Evolutionary conservation across 192 early-diverging fungal genomes (phyloP), one percentile per base, ranked within the genome.

Genomic region (Coemansia sp.): DNA sequence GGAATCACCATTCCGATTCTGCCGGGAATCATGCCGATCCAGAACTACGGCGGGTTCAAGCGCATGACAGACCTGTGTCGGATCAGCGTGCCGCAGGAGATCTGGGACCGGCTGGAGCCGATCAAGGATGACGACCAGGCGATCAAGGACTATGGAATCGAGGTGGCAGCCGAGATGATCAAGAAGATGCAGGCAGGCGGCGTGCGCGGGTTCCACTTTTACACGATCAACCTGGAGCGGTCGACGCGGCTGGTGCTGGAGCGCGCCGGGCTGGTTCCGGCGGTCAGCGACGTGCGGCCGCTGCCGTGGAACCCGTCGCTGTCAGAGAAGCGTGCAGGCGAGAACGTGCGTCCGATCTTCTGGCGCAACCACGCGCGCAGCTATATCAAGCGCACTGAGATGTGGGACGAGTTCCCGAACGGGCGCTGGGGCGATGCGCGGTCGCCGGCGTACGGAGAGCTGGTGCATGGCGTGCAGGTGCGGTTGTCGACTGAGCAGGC

Each of bases 101-200:
- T 98, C 62, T 82, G 83, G 76, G 86, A 88, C 46, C 91, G 83
- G 16, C 82, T 98, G 54, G 96, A 95, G 68, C 88, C 90, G 25
- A 98, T 98, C 86, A 97, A 98, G 86, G 96, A 98, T 54, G 93
- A 98, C 61, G 96, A 98, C 79, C 89, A 91, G 70, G 95, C 95
- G 23, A 88, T 98, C 55, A 95, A 97, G 81, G 88, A 93, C 56
- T 96, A 93, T 64, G 93, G 93, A 49, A 86, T 95, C 51, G 81
- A 86, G 56, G 83, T 92, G 4, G 89, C 89, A 19, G 86, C 92
- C 58, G 84, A 92, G 29, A 92, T 98, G 93, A 92, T 92, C 70
- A 73, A 81, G 56, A 80, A 85, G 54, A 77, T 97, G 65, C 78
- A 80, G 44, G 87, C 85, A 16, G 80, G 83, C 51, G 85, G 92